These are phyloP conservation scores for Pseudogymnoascus sp. DNA, from an alignment of 2,329 filamentous ascomycete species.

Conservation along the genomic window DNA sequence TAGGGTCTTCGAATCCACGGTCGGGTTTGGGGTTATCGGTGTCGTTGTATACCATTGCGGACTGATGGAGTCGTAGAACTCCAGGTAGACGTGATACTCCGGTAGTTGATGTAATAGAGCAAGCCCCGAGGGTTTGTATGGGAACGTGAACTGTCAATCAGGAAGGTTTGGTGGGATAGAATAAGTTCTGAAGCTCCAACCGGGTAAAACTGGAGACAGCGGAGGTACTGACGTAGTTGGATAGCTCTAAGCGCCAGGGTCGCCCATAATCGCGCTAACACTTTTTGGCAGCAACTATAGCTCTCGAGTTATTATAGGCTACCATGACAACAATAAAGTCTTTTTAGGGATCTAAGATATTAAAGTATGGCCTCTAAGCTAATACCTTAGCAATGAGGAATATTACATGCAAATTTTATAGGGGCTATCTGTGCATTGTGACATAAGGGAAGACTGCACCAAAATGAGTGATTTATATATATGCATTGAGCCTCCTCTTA, in stretches of 20 bases:
- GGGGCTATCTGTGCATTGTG: neutral
- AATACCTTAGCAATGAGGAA: neutral
- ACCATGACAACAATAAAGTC: neutral
- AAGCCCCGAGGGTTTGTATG: neutral
- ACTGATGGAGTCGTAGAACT: neutral
- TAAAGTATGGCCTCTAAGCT: neutral
- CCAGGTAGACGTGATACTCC: neutral
- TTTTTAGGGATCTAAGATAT: neutral
- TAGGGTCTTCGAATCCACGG: constrained; percentile 3
- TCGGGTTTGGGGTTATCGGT: constrained; percentile 4
- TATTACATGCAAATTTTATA: neutral
- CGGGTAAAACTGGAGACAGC: neutral
- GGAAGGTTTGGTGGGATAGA: neutral
- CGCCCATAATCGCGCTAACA: neutral
- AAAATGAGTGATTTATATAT: neutral
- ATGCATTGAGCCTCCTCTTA: neutral
- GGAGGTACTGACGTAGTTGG: neutral
- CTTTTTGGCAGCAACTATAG: neutral
- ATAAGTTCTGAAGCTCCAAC: constrained; percentile 3
- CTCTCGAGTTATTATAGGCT: neutral
- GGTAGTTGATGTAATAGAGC: neutral
- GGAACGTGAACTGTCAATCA: neutral
- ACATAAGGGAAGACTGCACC: neutral
- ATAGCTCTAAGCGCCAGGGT: neutral
- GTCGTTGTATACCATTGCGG: constrained; percentile 4